Base-by-base conservation (phyloP, 2,329 filamentous ascomycete species). In the Aspergillus calidoustus region DNA sequence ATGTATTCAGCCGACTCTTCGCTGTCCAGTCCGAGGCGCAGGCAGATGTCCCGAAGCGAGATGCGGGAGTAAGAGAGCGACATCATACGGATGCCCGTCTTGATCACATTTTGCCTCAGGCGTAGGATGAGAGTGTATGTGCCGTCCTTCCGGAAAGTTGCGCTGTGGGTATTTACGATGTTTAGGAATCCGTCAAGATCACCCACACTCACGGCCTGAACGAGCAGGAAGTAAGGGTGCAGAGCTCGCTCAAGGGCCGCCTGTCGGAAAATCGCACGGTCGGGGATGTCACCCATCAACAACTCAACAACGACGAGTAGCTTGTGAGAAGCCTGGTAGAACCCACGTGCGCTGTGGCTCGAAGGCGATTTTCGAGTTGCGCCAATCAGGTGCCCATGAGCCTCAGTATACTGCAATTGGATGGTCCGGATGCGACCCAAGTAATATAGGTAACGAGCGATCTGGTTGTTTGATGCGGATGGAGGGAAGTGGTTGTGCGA, bases 1-100 rank as follows among this genome's bases (percentile, higher is more conserved):
- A 99, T 99, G 79, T 99, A 99, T 81, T 99, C 95, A 11, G 95
- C 95, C 47, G 92, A 97, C 83, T 99, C 95, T 77, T 99, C 95
- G 70, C 91, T 96, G 67, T 95, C 92, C 9, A 99, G 84, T 56
- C 96, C 93, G 54, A 99, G 85, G 52, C 95, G 91, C 62, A 98
- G 93, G 81, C 95, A 99, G 69, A 99, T 99, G 75, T 99, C 95
- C 61, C 95, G 90, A 59, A 99, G 86, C 1, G 94, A 97, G 73
- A 99, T 99, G 65, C 94, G 91, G 63, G 94, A 97, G 83, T 99
- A 99, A 22, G 93, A 97, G 66, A 99, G 84, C 46, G 94, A 98
- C 87, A 99, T 96, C 93, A 98, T 97, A 70, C 95, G 92, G 66
- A 99, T 97, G 68, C 95, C 95, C 3, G 95, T 99, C 84, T 97